Evolutionary conservation across 345 rosid species (phyloP).

Genomic region (Citrus maxima): DNA sequence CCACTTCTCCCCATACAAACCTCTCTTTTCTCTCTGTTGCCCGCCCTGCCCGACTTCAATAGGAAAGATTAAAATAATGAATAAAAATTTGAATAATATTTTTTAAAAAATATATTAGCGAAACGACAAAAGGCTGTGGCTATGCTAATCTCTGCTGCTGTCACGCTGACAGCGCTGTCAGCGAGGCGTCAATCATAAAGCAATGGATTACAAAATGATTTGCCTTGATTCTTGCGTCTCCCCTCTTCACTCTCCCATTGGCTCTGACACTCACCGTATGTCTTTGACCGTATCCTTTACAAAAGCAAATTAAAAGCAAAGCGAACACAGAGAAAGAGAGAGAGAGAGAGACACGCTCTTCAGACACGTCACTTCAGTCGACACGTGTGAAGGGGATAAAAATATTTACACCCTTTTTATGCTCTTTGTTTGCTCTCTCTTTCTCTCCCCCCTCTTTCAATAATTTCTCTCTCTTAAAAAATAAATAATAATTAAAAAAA

Average conservation of each 20-base stretch:
- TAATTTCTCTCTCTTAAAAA: slow-evolving; percentile 11
- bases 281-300: slow-evolving; percentile 35
- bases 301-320: not conserved
- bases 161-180: slow-evolving; percentile 42
- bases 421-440: slow-evolving; percentile 24
- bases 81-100: too few relatives aligned
- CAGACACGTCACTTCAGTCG: slow-evolving; percentile 26
- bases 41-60: not conserved
- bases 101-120: not conserved
- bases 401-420: slow-evolving; percentile 6
- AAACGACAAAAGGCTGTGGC: slow-evolving; percentile 31
- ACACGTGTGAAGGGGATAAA: slow-evolving; percentile 33
- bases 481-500: not conserved
- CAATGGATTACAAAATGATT: slow-evolving; percentile 67
- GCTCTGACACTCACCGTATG: slow-evolving; percentile 24
- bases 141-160: slow-evolving; percentile 17
- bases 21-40: not conserved
- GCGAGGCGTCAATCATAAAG: slow-evolving; percentile 68
- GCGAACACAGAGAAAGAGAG: too few relatives aligned
- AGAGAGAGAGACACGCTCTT: not conserved
- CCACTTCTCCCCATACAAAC: not conserved
- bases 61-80: too few relatives aligned
- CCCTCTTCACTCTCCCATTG: slow-evolving; percentile 2
- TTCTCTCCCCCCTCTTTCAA: not conserved
- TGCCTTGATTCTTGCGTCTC: slow-evolving; percentile 27